phyloP scores from a whole-genome alignment of 768 basidiomycete genomes.

The Lactarius evosmus region DNA sequence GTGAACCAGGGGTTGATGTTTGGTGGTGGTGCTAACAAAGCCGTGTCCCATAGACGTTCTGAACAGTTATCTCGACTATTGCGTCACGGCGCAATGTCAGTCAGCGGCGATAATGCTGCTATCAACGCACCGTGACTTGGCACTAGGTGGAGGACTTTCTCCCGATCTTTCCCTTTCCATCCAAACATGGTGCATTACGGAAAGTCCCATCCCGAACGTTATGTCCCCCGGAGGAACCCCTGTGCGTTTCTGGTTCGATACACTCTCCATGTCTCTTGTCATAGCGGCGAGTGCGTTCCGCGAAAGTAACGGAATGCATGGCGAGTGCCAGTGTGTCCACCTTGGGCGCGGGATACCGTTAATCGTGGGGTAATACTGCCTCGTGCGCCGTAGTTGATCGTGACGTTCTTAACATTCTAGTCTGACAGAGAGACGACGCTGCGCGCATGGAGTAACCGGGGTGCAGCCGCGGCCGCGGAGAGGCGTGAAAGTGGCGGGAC shows the following conservation, averaged over 20 bases:
- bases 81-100: background rate
- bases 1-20: background rate
- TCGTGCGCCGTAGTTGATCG: background rate
- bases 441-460: background rate
- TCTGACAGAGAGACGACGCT: background rate
- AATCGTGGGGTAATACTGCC: background rate
- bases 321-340: background rate
- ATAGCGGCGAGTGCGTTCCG: background rate
- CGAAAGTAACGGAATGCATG: background rate
- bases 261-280: background rate
- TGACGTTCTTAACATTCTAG: background rate
- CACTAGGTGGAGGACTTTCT: background rate
- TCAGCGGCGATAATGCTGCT: background rate
- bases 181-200: background rate
- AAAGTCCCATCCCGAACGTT: background rate
- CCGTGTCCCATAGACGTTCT: background rate
- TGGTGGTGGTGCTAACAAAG: background rate
- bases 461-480: background rate
- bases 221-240: background rate
- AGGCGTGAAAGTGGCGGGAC: background rate
- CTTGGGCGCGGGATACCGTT: background rate
- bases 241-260: background rate
- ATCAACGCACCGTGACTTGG: conserved; percentile 5
- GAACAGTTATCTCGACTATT: conserved; percentile 3
- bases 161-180: conserved; percentile 2